These are phyloP conservation scores for Curvularia hawaiiensis DNA, from an alignment of 2,329 filamentous ascomycete species.

Conservation along the genomic window DNA sequence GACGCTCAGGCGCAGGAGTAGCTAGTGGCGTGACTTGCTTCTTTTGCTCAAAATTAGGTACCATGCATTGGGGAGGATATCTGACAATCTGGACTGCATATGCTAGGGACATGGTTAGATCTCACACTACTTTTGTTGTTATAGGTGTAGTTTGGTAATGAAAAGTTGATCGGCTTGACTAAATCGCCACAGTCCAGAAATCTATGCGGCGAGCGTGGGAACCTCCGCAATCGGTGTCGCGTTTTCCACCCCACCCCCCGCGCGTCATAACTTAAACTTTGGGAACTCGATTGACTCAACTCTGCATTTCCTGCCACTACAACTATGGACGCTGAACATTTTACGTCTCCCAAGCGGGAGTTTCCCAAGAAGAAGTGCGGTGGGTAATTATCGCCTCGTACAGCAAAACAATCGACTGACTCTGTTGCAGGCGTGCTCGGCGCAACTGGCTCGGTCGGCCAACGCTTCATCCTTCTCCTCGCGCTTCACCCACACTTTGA, in stretches of 20 bases:
- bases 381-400: slow-evolving; percentile 50
- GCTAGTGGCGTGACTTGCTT: background rate
- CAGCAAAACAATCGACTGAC: slow-evolving; percentile 16
- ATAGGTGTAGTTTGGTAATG: background rate
- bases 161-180: background rate
- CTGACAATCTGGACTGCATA: slow-evolving; percentile 21
- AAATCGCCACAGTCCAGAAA: background rate
- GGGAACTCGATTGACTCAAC: slow-evolving; percentile 31
- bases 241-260: slow-evolving; percentile 31
- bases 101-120: slow-evolving; percentile 5
- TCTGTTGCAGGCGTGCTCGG: slow-evolving; percentile 69
- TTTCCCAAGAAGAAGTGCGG: slow-evolving; percentile 61
- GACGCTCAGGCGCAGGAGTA: slow-evolving; percentile 53
- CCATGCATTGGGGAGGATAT: slow-evolving; percentile 29
- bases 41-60: slow-evolving; percentile 1
- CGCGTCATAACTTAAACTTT: slow-evolving; percentile 30
- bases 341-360: slow-evolving; percentile 45
- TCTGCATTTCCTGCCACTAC: slow-evolving; percentile 19
- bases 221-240: slow-evolving; percentile 36
- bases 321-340: slow-evolving; percentile 52
- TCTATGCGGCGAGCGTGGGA: background rate
- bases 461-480: slow-evolving; percentile 92
- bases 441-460: slow-evolving; percentile 91
- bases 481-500: slow-evolving; percentile 85
- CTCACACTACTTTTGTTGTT: background rate